phyloP scores from a whole-genome alignment of 1,284 basidiomycete species.

The Heterobasidion parviporum region DNA sequence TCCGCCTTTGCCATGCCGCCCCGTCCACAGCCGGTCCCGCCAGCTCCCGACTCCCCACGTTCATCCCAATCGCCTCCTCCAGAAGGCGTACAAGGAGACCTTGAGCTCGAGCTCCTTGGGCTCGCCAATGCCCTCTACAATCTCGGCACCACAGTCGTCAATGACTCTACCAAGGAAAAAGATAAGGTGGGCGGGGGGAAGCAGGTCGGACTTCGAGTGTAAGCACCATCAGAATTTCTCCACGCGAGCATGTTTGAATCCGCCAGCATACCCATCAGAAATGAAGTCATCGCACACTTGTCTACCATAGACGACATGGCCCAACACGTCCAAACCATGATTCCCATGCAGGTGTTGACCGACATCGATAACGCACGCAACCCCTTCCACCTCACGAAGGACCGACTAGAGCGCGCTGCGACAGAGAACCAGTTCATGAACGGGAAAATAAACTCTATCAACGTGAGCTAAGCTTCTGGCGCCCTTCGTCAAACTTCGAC shows the following conservation, averaged over 20 bases:
- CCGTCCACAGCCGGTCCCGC: constrained; percentile 10
- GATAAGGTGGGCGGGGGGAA: constrained; percentile 59
- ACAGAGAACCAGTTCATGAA: constrained; percentile 87
- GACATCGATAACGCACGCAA: constrained; percentile 75
- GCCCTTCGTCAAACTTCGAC: neutral
- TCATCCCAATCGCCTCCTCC: constrained; percentile 65
- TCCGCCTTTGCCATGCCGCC: constrained; percentile 2
- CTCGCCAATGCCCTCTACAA: constrained; percentile 71
- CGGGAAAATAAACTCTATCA: constrained; percentile 73
- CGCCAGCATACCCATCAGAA: constrained; percentile 28
- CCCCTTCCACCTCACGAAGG: constrained; percentile 71
- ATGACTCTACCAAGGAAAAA: constrained; percentile 68
- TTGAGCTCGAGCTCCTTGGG: constrained; percentile 66
- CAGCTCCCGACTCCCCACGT: constrained; percentile 64
- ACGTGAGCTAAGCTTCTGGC: constrained; percentile 34
- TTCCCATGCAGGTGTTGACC: constrained; percentile 63
- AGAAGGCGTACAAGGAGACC: constrained; percentile 55
- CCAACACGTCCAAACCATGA: constrained; percentile 47
- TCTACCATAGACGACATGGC: constrained; percentile 57
- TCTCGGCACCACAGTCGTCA: constrained; percentile 69
- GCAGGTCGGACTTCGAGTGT: constrained; percentile 64
- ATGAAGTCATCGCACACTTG: constrained; percentile 62
- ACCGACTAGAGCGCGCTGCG: constrained; percentile 68
- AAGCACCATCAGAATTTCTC: constrained; percentile 14
- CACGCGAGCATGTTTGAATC: too few relatives aligned